Base-by-base conservation (phyloP, 495 filamentous ascomycete species). In the Lophiostoma macrostomum region DNA sequence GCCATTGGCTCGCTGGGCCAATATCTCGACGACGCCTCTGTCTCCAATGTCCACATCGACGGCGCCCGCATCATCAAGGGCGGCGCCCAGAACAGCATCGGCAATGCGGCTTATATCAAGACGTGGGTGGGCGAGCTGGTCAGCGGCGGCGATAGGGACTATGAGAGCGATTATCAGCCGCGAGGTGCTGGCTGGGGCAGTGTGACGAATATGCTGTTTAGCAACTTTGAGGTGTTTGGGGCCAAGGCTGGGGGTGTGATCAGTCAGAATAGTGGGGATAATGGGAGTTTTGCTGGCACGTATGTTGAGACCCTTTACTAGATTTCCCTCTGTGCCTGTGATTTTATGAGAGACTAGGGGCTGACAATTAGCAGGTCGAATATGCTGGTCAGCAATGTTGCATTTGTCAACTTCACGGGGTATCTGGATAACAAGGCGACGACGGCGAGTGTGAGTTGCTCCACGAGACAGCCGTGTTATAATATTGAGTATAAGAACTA, bases 1-100 rank as follows among this genome's bases (percentile, higher is more conserved):
- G 77, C 78, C 12, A 78, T 82, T 31, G 78, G 78, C 2, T 75
- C 71, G 62, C 68, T 80, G 8, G 78, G 78, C 23, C 78, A 82
- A 53, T 82, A 80, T 47, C 71, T 77, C 2, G 77, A 81, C 53
- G 79, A 81, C 54, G 71, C 72, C 1, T 70, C 68, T 19, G 77
- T 78, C 1, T 61, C 60, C 16, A 76, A 80, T 46, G 69, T 80
- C 12, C 34, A 59, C 2, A 51, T 81, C 19, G 68, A 73, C 56
- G 63, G 78, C 18, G 77, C 73, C 37, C 71, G 45, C 6, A 67
- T 79, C 47, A 64, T 74, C 32, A 68, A 65, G 11, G 60, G 73
- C 55, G 76, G 77, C 52, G 64, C 74, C 22, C 23, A 54, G n/a
- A 19, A 44, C 5, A 71, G 77, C 56, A 76, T 78, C 67, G 64